phyloP scores from a whole-genome alignment of 495 filamentous ascomycete species.

The Hyaloscypha bicolor region DNA sequence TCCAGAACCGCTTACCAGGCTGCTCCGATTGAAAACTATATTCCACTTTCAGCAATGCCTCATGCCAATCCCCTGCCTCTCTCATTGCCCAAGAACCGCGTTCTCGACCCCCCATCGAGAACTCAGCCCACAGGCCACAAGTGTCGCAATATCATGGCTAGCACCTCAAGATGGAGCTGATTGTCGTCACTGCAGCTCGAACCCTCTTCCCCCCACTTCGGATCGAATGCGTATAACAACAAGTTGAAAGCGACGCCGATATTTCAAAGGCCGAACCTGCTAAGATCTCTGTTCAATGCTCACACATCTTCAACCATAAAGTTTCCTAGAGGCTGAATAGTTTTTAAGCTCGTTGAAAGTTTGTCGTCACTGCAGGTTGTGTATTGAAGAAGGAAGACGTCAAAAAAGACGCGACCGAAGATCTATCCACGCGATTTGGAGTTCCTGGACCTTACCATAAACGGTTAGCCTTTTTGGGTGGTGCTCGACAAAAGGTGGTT shows the following conservation, averaged over 20 bases:
- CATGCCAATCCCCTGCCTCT: slow-evolving; percentile 18
- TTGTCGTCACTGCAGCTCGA: slow-evolving; percentile 30
- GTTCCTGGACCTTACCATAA: background rate
- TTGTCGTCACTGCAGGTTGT: slow-evolving; percentile 35
- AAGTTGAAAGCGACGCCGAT: slow-evolving; percentile 3
- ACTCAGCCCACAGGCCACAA: slow-evolving; percentile 4
- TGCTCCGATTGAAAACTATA: slow-evolving; percentile 66
- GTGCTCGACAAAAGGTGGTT: background rate
- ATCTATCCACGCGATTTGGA: background rate
- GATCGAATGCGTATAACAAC: slow-evolving; percentile 1
- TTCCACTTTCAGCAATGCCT: slow-evolving; percentile 27
- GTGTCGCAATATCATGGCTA: slow-evolving; percentile 14
- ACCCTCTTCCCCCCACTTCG: slow-evolving; percentile 2
- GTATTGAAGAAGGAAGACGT: slow-evolving; percentile 8
- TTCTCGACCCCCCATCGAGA: slow-evolving; percentile 22
- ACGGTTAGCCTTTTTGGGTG: background rate
- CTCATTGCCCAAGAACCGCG: slow-evolving; percentile 13
- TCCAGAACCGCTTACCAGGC: slow-evolving; percentile 27
- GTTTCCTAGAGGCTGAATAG: slow-evolving; percentile 23
- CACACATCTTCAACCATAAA: slow-evolving; percentile 34
- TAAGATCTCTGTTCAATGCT: slow-evolving; percentile 45
- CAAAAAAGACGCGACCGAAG: slow-evolving; percentile 25
- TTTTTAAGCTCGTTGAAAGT: slow-evolving; percentile 28
- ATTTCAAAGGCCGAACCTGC: slow-evolving; percentile 25
- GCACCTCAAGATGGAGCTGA: slow-evolving; percentile 30